Evolutionary conservation across 1,284 basidiomycete genomes (phyloP).

Genomic region (Ustilago curta): DNA sequence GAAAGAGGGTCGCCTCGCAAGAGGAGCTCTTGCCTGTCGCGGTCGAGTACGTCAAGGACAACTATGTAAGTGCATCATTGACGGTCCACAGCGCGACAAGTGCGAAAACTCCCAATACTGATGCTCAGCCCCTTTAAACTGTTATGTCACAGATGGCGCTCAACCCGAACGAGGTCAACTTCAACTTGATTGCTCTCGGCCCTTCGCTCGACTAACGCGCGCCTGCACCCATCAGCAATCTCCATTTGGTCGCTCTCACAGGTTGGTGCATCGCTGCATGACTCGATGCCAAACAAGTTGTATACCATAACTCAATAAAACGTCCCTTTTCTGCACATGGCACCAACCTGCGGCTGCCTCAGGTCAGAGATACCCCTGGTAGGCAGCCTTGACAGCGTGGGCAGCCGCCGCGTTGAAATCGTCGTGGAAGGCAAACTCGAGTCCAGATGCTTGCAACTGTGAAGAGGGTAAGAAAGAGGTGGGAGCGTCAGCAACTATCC

Average conservation of each 20-base stretch:
- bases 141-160: slow-evolving; percentile 49
- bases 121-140: background rate
- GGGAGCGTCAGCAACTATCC: background rate
- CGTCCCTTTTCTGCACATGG: too few species aligned
- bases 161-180: slow-evolving; percentile 63
- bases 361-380: slow-evolving; percentile 35
- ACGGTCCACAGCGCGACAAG: background rate
- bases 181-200: slow-evolving; percentile 65
- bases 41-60: slow-evolving; percentile 56
- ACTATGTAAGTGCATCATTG: slow-evolving; percentile 49
- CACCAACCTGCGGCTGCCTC: background rate
- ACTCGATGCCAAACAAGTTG: too few species aligned
- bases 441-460: slow-evolving; percentile 30
- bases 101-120: background rate
- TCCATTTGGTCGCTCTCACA: background rate
- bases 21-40: slow-evolving; percentile 49
- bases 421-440: slow-evolving; percentile 51
- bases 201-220: slow-evolving; percentile 22
- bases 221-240: background rate
- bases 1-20: slow-evolving; percentile 37
- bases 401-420: slow-evolving; percentile 57
- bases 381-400: slow-evolving; percentile 51
- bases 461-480: background rate
- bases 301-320: too few species aligned
- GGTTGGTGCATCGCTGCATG: background rate